Conservation (phyloP, 2,329 filamentous ascomycete species). For the Aspergillus flavus region DNA sequence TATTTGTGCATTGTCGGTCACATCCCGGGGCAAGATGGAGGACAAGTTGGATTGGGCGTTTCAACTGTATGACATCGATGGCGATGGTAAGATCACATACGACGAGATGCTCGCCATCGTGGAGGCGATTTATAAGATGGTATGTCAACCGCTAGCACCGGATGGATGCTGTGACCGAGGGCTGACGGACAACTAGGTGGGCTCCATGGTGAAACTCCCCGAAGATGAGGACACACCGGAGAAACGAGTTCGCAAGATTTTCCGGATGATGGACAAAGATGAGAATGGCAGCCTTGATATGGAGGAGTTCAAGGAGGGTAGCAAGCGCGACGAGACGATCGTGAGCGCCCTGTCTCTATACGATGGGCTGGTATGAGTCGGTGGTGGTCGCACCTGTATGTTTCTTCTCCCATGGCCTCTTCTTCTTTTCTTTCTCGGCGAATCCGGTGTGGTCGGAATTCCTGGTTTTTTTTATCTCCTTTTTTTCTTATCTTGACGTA, state of each 20-base stretch:
- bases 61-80: slow-evolving; percentile 98
- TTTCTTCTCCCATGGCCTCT: neutral
- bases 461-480: slow-evolving; percentile 8
- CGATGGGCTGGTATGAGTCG: slow-evolving; percentile 79
- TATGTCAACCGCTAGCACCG: slow-evolving; percentile 43
- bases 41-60: slow-evolving; percentile 99
- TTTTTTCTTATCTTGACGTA: slow-evolving; percentile 8
- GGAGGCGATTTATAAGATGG: slow-evolving; percentile 99
- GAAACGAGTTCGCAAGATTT: slow-evolving; percentile 97
- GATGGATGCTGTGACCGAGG: neutral
- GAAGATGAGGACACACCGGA: slow-evolving; percentile 99
- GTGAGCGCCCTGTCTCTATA: slow-evolving; percentile 96
- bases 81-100: slow-evolving; percentile 98
- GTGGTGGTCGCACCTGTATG: neutral
- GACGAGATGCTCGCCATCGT: slow-evolving; percentile 99
- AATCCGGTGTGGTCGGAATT: slow-evolving; percentile 16
- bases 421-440: slow-evolving; percentile 9
- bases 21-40: slow-evolving; percentile 96
- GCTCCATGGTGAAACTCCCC: slow-evolving; percentile 97
- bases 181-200: slow-evolving; percentile 65
- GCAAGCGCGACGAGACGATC: slow-evolving; percentile 98
- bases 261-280: slow-evolving; percentile 99
- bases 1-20: slow-evolving; percentile 96
- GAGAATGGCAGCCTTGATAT: slow-evolving; percentile 97
- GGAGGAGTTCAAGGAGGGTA: slow-evolving; percentile 98